phyloP scores from a whole-genome alignment of 768 basidiomycete species.

The Mycena belliarum region DNA sequence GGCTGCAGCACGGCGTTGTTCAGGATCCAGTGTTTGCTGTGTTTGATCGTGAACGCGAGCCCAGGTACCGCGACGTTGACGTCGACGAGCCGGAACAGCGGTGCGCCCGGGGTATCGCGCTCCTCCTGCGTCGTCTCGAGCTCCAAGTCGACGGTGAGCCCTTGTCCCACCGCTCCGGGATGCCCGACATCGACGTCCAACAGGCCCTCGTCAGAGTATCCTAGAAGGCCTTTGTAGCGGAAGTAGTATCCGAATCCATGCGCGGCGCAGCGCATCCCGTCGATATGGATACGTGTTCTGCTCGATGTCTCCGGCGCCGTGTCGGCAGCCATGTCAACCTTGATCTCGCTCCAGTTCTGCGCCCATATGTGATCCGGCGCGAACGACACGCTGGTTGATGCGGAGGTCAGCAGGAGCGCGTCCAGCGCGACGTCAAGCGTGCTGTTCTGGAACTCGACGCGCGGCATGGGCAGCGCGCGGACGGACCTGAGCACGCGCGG shows the following conservation, averaged over 20 bases:
- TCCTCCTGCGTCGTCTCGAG: conserved; percentile 28
- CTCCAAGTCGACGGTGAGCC: conserved; percentile 33
- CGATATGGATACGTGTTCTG: conserved; percentile 31
- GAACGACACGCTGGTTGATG: conserved; percentile 27
- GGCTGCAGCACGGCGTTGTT: conserved; percentile 39
- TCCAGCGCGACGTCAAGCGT: conserved; percentile 35
- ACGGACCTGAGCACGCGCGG: conserved; percentile 33
- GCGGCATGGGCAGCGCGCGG: conserved; percentile 35
- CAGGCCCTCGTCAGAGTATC: conserved; percentile 41
- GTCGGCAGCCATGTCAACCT: conserved; percentile 32
- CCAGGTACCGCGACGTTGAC: conserved; percentile 31
- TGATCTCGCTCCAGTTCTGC: conserved; percentile 37
- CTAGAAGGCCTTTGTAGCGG: conserved; percentile 31
- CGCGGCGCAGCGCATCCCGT: conserved; percentile 35
- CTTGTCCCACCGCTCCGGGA: conserved; percentile 19
- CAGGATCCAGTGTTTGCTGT: conserved; percentile 42
- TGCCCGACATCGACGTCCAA: conserved; percentile 36
- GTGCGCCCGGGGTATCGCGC: conserved; percentile 17
- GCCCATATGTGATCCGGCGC: conserved; percentile 36
- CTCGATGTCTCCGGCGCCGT: conserved; percentile 19
- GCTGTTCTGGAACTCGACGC: conserved; percentile 37
- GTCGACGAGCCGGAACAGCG: conserved; percentile 34
- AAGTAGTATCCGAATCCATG: conserved; percentile 40
- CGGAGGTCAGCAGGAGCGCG: conserved; percentile 31
- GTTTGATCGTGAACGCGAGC: conserved; percentile 32